Evolutionary conservation across 2,329 filamentous ascomycete species (phyloP).

Genomic region (Alternaria solani): DNA sequence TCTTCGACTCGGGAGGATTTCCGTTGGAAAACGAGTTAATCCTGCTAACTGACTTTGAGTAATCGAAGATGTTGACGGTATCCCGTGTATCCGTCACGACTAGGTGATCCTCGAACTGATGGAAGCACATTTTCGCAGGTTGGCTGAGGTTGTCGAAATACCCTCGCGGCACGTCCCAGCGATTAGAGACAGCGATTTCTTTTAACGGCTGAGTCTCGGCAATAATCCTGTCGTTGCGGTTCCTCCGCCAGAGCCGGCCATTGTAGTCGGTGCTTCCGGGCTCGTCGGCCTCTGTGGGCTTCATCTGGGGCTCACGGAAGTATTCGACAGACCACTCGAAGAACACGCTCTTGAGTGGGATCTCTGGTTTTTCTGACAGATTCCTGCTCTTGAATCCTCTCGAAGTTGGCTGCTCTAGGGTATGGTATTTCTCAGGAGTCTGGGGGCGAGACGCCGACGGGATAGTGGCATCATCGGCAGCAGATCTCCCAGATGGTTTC

Average conservation of each 20-base stretch:
- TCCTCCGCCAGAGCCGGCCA: constrained; percentile 87
- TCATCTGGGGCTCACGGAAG: constrained; percentile 98
- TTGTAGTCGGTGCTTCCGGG: constrained; percentile 97
- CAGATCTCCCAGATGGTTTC: constrained; percentile 51
- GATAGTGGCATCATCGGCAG: constrained; percentile 66
- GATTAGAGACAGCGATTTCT: constrained; percentile 81
- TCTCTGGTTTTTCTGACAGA: constrained; percentile 64
- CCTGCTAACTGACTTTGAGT: constrained; percentile 64
- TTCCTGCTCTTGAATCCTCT: constrained; percentile 74
- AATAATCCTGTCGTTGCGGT: constrained; percentile 91
- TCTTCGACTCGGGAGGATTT: constrained; percentile 88
- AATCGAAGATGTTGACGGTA: constrained; percentile 90
- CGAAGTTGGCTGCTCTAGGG: constrained; percentile 80
- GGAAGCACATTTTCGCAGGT: constrained; percentile 91
- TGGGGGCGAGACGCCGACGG: constrained; percentile 76
- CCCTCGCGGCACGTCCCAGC: constrained; percentile 84
- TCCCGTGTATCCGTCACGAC: constrained; percentile 94
- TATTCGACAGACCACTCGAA: constrained; percentile 96
- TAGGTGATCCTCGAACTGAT: constrained; percentile 96
- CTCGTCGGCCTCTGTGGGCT: constrained; percentile 92
- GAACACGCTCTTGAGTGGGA: constrained; percentile 85
- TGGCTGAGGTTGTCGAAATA: constrained; percentile 91
- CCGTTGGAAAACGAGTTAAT: constrained; percentile 91
- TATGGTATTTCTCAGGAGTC: constrained; percentile 71
- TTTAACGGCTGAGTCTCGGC: constrained; percentile 94